Base-by-base conservation (phyloP, 164 flowering plant genomes). In the Magnolia kwangsiensis region DNA sequence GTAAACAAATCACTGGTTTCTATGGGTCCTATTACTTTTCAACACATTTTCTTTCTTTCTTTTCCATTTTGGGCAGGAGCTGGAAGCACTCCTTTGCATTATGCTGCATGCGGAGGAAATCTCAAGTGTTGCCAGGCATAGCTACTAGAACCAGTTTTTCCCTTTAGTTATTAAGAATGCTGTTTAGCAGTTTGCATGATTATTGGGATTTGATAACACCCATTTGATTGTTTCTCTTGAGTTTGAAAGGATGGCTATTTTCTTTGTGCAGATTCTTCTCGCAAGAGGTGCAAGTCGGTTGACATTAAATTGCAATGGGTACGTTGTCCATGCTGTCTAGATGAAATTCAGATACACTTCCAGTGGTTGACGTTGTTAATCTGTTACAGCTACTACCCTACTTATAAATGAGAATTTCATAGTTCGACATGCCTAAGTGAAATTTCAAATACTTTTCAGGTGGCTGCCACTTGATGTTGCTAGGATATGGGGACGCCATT, bases 81-180 rank as follows among this genome's bases (percentile, higher is more conserved):
- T 82, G 98, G 98, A 80, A 96, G 99, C 84, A 92, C 98, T 74
- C 95, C 99, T 75, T 81, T 96, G 89, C 98, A 96, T 75, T 96
- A 94, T 86, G 96, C 99, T 79, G 99, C 98, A 73, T 94, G 97
- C 81, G 98, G 97, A 72, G 99, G 99, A 73, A 92, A 96, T 75
- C 83, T 92, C 76, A 92, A 96, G 75, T 92, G 99, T 78, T 96
- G 99, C 80, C 99, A 96, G 97, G 99, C 83, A 83, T 29, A 65
- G 13, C 71, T 68, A 64, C 24, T 51, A 67, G 7, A 55, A 23
- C 9, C 49, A 68, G 11, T 23, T 27, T 50, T 65, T 68, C 71
- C 18, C 13, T 68, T 31, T 14, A 37, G 29, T 7, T 68, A 19
- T 37, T 68, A 68, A 29, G 18, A 5, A 68, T n/a, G 67, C 24